Evolutionary conservation across 352 stramenopile species (phyloP), one percentile per base, ranked within the genome.

Genomic region (Phytopythium boreale): DNA sequence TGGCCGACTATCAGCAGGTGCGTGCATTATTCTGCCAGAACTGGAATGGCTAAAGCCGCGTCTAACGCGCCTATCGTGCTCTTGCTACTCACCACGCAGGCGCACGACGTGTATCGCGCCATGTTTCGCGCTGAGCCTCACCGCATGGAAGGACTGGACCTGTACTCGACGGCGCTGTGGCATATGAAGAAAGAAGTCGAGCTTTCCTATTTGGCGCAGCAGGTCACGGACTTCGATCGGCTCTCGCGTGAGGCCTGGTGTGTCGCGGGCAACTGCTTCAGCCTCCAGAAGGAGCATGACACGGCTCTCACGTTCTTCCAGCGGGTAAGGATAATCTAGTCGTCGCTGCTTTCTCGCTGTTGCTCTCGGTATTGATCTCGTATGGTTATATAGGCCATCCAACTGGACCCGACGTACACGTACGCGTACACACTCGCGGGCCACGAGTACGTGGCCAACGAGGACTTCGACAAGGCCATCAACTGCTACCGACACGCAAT

Each of bases 391-490:
- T 53, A 91, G 69, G 95, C 94, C 1, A 93, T 99, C 60, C 94
- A 98, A 67, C 66, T 99, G 14, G 88, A 98, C 66, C 89, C 95
- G 22, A 88, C 80, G 29, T 99, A 98, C 70, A 98, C 96, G 17
- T 99, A 99, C 69, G 95, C 95, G n/a, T 98, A 99, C 77, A 99
- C 96, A 22, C 79, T 99, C 1, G 98, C 88, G 19, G 97, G 96
- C 7, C 97, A 99, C 80, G 97, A 99, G 64, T 99, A 98, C 70
- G 91, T 98, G 37, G 84, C 92, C 7, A 99, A 98, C 73, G 97
- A 99, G 80, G 95, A 99, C 75, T 99, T 99, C 80, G 96, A 98
- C 31, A 98, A 98, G 70, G 97, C 97, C 0, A 91, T 98, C 53
- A 93, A 89, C 53, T 98, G 94, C 67, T 99, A 98, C 62, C 84